Evolutionary conservation across 2,329 filamentous ascomycete species (phyloP), one percentile per base, ranked within the genome.

Genomic region (Venturia asperata): DNA sequence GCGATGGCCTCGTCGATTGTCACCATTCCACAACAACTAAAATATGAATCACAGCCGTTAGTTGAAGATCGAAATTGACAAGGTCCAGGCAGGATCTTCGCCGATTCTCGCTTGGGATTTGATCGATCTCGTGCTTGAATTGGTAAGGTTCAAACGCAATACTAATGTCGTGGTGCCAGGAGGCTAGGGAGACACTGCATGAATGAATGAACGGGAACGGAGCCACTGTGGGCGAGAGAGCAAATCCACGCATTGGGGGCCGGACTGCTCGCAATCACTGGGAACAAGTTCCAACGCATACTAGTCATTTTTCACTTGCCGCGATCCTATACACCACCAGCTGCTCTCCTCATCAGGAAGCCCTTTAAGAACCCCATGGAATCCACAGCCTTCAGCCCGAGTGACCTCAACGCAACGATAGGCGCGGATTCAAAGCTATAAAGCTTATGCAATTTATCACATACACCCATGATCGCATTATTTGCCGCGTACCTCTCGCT

Each of bases 391-490:
- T 81, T 84, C 67, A 97, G 76, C 0, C 93, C 93, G 60, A 91
- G 72, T 64, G 90, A 92, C 67, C 93, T 83, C 62, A 92, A 80
- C 70, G 88, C 88, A 21, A 96, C 89, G 42, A 97, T 77, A 0
- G 92, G 92, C 0, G 90, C 90, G 67, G 84, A 87, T 27, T 86
- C 86, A 0, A 91, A 85, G n/a, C 88, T 88, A 76, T 96, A 97
- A 55, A 97, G 78, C 79, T 93, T 96, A 76, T 97, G 92, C 70
- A 97, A 79, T 78, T 97, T 93, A 77, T 97, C 93, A 69, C 87
- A 90, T 58, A 88, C 89, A 65, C 86, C 92, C 64, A 92, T 81
- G 75, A 95, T 82, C 67, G 88, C 82, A 67, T 82, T 89, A 76
- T 97, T 97, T 49, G 86, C 84, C 1, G 87, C 84, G 75, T 95